A percentile compares a stretch with the other conserved stretches of the same genome.
Conservation (phyloP, 306 rosid species). For the Lathyrus tuberosus region DNA sequence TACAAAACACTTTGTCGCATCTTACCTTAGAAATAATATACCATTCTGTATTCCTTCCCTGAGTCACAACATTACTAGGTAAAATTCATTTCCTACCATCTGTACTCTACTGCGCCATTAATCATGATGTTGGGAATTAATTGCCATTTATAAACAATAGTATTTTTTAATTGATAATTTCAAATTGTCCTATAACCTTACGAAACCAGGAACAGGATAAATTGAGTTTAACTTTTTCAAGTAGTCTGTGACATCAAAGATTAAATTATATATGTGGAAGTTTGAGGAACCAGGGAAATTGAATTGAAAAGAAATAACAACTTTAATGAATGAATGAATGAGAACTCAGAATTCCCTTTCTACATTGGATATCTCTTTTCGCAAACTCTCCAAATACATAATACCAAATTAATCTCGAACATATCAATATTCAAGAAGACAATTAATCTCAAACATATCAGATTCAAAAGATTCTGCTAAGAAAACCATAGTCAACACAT, state of each 20-base stretch:
- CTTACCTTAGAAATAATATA: no score
- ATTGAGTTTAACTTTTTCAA: constrained; percentile 14
- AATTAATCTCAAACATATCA: no score
- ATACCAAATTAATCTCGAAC: background rate
- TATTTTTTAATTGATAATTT: background rate
- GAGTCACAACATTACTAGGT: no score
- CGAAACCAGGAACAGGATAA: constrained; percentile 1
- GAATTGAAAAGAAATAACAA: constrained; percentile 1
- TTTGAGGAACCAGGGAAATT: background rate
- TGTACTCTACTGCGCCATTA: no score
- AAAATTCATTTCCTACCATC: no score
- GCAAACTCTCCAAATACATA: background rate
- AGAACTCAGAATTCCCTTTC: background rate
- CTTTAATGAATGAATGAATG: background rate
- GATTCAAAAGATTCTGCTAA: no score
- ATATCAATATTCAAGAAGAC: no score
- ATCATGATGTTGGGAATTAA: no score
- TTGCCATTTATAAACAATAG: background rate
- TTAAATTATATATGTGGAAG: background rate
- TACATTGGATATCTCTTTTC: background rate
- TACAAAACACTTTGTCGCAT: no score
- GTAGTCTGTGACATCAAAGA: background rate
- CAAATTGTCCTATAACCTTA: background rate
- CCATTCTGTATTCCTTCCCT: no score
- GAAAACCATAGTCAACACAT: no score